Percentiles rank a stretch among this genome's conserved stretches.
These are phyloP conservation scores for Middelhovenomyces tepae DNA, from an alignment of 805 yeast genomes.

Conservation along the genomic window DNA sequence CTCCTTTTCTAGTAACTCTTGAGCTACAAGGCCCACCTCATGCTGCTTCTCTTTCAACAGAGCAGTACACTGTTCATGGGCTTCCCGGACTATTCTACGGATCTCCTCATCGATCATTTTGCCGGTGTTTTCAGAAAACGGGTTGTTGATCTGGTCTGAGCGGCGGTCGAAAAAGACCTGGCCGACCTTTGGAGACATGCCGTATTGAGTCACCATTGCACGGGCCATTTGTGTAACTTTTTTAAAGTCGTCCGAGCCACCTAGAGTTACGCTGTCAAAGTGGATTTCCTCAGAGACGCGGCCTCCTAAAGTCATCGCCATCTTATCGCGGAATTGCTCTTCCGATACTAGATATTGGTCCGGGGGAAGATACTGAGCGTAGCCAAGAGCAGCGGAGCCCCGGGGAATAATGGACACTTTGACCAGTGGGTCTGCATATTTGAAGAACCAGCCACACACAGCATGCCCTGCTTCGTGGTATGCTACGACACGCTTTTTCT, in stretches of 20 bases:
- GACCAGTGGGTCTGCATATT: conserved; percentile 80
- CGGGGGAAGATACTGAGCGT: conserved; percentile 89
- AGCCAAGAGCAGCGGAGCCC: conserved; percentile 93
- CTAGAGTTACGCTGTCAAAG: conserved; percentile 79
- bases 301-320: conserved; percentile 94
- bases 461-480: conserved; percentile 98
- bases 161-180: conserved; percentile 43
- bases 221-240: conserved; percentile 84
- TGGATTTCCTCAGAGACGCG: conserved; percentile 86
- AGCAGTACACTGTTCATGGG: conserved; percentile 50
- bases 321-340: conserved; percentile 69
- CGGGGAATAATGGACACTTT: conserved; percentile 93
- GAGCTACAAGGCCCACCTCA: conserved; percentile 63
- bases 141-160: conserved; percentile 46
- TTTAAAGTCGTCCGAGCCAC: conserved; percentile 89
- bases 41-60: conserved; percentile 50
- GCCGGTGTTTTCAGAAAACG: conserved; percentile 69
- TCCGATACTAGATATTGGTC: conserved; percentile 73
- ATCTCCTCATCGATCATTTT: conserved; percentile 60
- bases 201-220: conserved; percentile 79
- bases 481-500: conserved; percentile 79
- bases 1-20: conserved; percentile 61
- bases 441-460: conserved; percentile 86
- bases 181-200: conserved; percentile 82
- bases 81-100: conserved; percentile 54